Evolutionary conservation across 805 yeast species (phyloP), one percentile per base, ranked within the genome.

Genomic region (Zygotorulaspora danielsina): DNA sequence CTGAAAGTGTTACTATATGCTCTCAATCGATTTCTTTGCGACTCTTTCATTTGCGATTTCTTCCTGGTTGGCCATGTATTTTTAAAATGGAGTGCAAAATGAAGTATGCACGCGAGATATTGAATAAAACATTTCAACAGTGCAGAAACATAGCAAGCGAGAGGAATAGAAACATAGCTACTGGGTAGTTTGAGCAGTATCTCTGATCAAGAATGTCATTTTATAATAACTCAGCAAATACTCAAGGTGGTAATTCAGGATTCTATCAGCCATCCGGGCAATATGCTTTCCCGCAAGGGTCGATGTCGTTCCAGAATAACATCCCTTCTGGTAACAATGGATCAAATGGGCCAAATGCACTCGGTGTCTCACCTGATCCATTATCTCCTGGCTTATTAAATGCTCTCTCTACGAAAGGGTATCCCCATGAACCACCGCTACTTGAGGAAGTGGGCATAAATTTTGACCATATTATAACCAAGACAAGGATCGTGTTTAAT

Each of bases 371-470:
- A 10, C 58, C 57, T 12, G 64, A 58, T 26, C 67, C 66, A 38
- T 68, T 90, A 35, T 72, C 86, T 1, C 68, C 78, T 0, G 98
- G 98, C 1, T 57, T 88, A 33, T 62, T 94, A 4, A 95, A 96
- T 3, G 98, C 97, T 0, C 81, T 93, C 54, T 85, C 96, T 2
- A 84, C 96, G 0, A 71, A 83, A 1, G 98, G 98, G 0, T 93
- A 93, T 57, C 80, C 96, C 0, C 90, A 88, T n/a, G 98, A 93
- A 61, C 89, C 95, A 0, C 88, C 97, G 2, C 68, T 93, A 32
- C 67, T 93, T 36, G 95, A 93, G 59, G 98, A 93, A 58, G 64
- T 93, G 18, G 98, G 97, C 2, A 85, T 93, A 57, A 89, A 93
- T 61, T 93, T 93, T 55, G 73, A 72, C 28, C 97, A 90, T 57